Evolutionary conservation across 176 grass and related monocot species (phyloP), one percentile per base, ranked within the genome.

Genomic region (Hyparrhenia diplandra): DNA sequence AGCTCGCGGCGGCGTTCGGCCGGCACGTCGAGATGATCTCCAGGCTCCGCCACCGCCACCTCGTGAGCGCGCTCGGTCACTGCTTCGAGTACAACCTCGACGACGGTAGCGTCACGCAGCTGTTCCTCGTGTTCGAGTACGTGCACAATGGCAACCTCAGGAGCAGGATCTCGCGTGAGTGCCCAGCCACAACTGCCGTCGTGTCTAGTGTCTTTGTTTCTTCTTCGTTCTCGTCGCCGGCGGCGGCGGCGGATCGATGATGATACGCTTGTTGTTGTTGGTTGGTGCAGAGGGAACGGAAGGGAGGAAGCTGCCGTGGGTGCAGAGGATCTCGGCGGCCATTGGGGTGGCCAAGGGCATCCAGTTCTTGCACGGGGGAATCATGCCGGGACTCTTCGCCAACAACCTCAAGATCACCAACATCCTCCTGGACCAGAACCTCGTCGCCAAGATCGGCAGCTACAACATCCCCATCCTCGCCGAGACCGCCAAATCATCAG

Each of bases 371-470:
- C 95, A 97, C 77, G 91, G 75, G 52, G 95, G 89, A 13, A 89
- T 89, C 73, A 91, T 94, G 61, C 95, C 95, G 47, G 95, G 95
- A 0, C 80, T 97, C 5, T 91, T 92, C 69, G 89, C 81, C 6
- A 97, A 97, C 83, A 93, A 94, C 80, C 54, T 97, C 71, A 87
- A 90, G 79, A 94, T 97, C 72, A 91, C 80, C 30, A 97, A 89
- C 81, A 66, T 97, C 76, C 80, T 92, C 23, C 64, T 97, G 69
- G 95, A 97, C 64, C 89, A 94, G 74, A 97, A 91, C 32, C 83
- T 91, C n/a, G 89, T 86, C 31, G 80, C 88, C 27, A 97, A 97
- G 78, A 92, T 97, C 75, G 80, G 88, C 77, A 90, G 89, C 84
- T 94, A 97, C 77, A 97, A 97, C 80, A 90, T 97, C 82, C 92